Base-by-base conservation (phyloP, 2,329 filamentous ascomycete species). In the Aspergillus arachidicola region DNA sequence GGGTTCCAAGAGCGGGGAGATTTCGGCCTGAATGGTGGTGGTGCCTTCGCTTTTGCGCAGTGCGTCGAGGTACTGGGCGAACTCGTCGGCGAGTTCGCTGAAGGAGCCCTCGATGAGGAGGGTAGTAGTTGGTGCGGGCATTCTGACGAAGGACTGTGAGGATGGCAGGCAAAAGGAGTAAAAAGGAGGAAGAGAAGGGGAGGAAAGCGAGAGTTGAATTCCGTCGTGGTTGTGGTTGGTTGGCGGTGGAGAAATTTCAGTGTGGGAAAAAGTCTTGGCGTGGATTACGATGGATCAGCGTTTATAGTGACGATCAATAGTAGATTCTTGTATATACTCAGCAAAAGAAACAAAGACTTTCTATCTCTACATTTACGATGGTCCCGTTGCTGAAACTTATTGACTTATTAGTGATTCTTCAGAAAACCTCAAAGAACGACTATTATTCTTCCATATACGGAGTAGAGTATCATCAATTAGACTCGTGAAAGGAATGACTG, bases 11-110 rank as follows among this genome's bases (percentile, higher is more conserved):
- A 94, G 85, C 68, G 91, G 87, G 78, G 89, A 85, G 77, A 95
- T 83, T 71, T 91, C 89, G 70, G 83, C 76, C 73, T 86, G 83
- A 64, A 90, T 79, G 58, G 79, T 81, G 67, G 80, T 81, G 67
- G 79, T 81, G 68, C 80, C 85, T 66, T 87, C 85, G 72, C 82
- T 84, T 69, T 92, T 90, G 75, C 91, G 91, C 78, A 94, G 87
- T 72, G 89, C 85, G 80, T 96, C 93, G 78, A 99, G 85, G 82
- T 96, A 97, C 74, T 94, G 91, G 79, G 94, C 93, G 84, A 99
- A 91, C 84, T 99, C 95, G 80, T 92, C 89, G 75, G 91, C 89
- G 77, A 97, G 89, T 83, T 98, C 95, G 79, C 93, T 89, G 80
- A 97, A 97, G 74, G 88, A 87, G 80, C 95, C 95, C 85, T 99